Base-by-base conservation (phyloP, 139 green algal species). In the Zygnema cylindricum region DNA sequence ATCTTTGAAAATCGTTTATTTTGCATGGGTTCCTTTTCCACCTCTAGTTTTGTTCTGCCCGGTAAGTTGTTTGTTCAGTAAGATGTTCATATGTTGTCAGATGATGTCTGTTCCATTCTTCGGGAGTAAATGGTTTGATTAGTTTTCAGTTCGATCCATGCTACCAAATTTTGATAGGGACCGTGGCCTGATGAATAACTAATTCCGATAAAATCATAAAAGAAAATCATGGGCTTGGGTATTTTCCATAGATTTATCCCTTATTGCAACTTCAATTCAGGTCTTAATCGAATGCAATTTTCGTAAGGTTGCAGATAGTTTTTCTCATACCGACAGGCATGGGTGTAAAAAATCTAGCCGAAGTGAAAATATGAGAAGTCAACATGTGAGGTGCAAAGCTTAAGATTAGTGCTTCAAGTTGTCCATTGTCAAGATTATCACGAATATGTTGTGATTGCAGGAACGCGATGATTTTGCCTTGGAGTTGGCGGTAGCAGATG, bases 401-500 rank as follows among this genome's bases (percentile, higher is more conserved):
- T 7, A 16, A 16, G 49, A 16, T 63, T 16, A 63, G 49, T 63
- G 49, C 49, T 16, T 63, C 49, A 7, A 16, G 16, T n/a, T n/a
- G n/a, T n/a, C n/a, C n/a, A 16, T 63, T 63, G 49, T 63, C 16
- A 16, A 63, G 16, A 63, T 63, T 79, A 16, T 11, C 16, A 79
- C 38, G 7, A 40, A 25, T n/a, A 25, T 79, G 36, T 79, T 79
- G 71, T 84, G 7, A 38, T 79, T 7, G 40, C 85, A 98, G 22
- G 93, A 96, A 84, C 93, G 96, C 1, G 96, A 98, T 78, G 96
- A 98, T 87, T 98, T 94, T 91, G 96, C 96, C 0, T 86, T 99
- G 21, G 94, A 96, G 76, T 93, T 98, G 71, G 96, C 96, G 0
- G 92, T 96, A 79, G 94, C 95, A 93, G 95, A 98, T 84, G 95